phyloP scores from a whole-genome alignment of 768 basidiomycete genomes.

The Hortiboletus campestris region DNA sequence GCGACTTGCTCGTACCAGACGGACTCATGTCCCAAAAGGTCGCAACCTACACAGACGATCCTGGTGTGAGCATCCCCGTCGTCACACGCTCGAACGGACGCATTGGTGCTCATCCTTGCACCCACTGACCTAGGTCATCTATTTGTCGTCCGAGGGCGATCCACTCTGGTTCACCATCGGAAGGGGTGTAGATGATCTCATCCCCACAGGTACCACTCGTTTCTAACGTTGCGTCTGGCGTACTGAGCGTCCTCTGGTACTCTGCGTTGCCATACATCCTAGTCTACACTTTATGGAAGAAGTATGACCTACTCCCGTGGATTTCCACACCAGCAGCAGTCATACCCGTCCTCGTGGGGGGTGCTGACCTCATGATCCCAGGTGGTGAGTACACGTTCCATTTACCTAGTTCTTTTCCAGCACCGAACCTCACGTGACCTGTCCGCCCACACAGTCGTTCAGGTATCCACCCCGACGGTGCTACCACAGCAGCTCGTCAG shows the following conservation, averaged over 20 bases:
- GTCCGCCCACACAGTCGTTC: slow-evolving; percentile 46
- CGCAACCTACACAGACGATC: slow-evolving; percentile 59
- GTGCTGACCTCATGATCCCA: slow-evolving; percentile 89
- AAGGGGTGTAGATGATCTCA: slow-evolving; percentile 62
- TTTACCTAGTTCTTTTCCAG: background rate
- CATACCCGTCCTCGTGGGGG: slow-evolving; percentile 66
- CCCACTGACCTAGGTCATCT: slow-evolving; percentile 48
- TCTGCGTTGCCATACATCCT: background rate
- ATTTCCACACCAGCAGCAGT: slow-evolving; percentile 72
- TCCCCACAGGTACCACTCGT: slow-evolving; percentile 57
- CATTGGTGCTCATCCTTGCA: background rate
- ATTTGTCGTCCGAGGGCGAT: slow-evolving; percentile 61
- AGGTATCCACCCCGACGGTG: slow-evolving; percentile 42
- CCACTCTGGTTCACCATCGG: slow-evolving; percentile 80
- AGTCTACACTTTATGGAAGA: slow-evolving; percentile 82
- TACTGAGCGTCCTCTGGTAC: background rate
- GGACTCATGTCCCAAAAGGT: slow-evolving; percentile 70
- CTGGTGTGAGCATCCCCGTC: slow-evolving; percentile 45
- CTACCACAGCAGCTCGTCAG: slow-evolving; percentile 55
- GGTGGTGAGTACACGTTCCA: slow-evolving; percentile 53
- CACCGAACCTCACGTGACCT: background rate
- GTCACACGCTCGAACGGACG: background rate
- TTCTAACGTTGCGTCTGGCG: background rate
- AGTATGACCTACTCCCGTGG: slow-evolving; percentile 61
- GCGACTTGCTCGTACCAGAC: slow-evolving; percentile 71